Base-by-base conservation (phyloP, 352 stramenopile genomes). In the Pythium utonaiense region DNA sequence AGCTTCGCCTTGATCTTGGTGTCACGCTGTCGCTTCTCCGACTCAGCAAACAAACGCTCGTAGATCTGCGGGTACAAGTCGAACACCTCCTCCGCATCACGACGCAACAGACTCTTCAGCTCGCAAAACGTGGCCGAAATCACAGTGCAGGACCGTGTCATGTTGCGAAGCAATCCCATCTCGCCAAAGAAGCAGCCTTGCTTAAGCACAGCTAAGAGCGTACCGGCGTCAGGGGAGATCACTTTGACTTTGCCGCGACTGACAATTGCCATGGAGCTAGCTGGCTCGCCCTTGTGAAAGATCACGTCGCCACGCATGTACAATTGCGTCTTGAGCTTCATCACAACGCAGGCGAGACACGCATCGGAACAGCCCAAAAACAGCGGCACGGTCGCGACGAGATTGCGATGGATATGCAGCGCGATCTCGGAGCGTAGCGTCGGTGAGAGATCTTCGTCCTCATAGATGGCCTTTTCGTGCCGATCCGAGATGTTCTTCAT, bases 391-490 rank as follows among this genome's bases (percentile, higher is more conserved):
- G 74, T 82, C 24, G 75, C 73, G 27, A 85, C 70, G 45, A 83
- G 57, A 10, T 63, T 71, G 19, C 77, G 75, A 53, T 88, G 78
- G 58, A 88, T 83, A 41, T 85, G 80, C 7, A 88, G 61, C 6
- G 78, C 78, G 25, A 88, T 88, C 56, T 87, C 77, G 27, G 75
- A 67, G 1, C 77, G 75, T 6, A 87, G 64, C 0, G 71, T 64
- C 21, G 75, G 75, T 9, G 77, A 87, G 30, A 87, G 55, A 52
- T 87, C 77, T 33, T 87, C 75, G 58, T 87, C 77, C 3, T 82
- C 77, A 55, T 87, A 87, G n/a, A 87, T 87, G 17, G 74, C 74
- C 54, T 84, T 84, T 28, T 87, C 77, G 36, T 85, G 85, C 3
- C 77, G 73, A 44, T 87, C 77, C 2, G 77, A 87, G 0, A 76